A percentile compares a stretch with the other conserved stretches of the same genome.
Conservation (phyloP, 2,329 filamentous ascomycete species). For the Alternaria sp. region DNA sequence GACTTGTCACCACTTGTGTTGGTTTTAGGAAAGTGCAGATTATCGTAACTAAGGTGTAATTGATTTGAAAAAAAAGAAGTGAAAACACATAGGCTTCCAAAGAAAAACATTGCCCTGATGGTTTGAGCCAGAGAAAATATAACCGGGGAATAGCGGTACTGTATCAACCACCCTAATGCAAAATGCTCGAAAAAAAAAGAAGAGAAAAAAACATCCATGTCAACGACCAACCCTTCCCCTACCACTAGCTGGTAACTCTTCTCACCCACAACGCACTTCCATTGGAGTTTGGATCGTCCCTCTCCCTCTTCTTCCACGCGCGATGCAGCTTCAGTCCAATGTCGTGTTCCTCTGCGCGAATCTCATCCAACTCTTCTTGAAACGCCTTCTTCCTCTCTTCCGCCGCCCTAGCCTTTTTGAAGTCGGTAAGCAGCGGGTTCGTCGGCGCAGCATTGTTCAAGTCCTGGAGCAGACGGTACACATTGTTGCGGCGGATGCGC, state of each 20-base stretch:
- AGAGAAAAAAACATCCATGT: not conserved
- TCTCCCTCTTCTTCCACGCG: conserved; percentile 52
- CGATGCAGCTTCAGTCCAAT: conserved; percentile 53
- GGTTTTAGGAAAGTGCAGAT: not conserved
- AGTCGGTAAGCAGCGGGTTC: conserved; percentile 52
- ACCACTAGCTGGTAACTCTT: conserved; percentile 43
- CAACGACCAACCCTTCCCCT: not conserved
- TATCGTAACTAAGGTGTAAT: not conserved
- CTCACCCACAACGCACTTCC: conserved; percentile 52
- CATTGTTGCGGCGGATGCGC: conserved; percentile 49
- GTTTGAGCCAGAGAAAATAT: not conserved
- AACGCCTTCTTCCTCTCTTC: conserved; percentile 50
- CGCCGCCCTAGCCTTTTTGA: conserved; percentile 44
- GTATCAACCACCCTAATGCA: not conserved
- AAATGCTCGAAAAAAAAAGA: not conserved
- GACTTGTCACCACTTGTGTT: not conserved
- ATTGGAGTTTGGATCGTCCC: conserved; percentile 45
- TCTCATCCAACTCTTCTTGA: conserved; percentile 51
- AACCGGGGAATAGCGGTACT: not conserved
- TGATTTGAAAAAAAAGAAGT: not conserved
- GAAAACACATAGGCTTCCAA: not conserved
- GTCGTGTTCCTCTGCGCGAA: conserved; percentile 52
- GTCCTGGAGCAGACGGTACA: conserved; percentile 49
- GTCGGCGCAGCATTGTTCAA: conserved; percentile 47
- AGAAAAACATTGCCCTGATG: not conserved